Evolutionary conservation across 345 rosid species (phyloP), one percentile per base, ranked within the genome.

Genomic region (Cardamine chenopodiifolia): DNA sequence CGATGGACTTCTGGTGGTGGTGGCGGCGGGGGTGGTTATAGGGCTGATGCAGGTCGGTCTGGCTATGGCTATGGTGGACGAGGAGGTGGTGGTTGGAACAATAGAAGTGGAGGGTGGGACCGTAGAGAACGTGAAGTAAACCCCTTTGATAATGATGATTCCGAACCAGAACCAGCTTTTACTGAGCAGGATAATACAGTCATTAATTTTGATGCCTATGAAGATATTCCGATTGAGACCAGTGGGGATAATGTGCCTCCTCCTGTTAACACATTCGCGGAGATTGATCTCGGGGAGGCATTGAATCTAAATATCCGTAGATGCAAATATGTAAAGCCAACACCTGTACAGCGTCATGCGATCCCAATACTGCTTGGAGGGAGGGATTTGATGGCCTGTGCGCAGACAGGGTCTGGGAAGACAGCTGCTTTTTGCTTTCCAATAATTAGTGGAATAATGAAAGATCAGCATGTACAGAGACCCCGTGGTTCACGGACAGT

Each of bases 341-440:
- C 99, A 8, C 99, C 98, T 7, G 92, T 95, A 34, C 98, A 95
- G 82, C 90, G 99, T 14, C 81, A 95, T 79, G 88, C 98, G 0
- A 95, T 95, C 47, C 99, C 99, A 1, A 95, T 95, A 54, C 82
- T 90, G 52, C 80, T 95, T 63, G 82, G 68, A 1, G 97, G 99
- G 49, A 80, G 99, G 62, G 99, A 95, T 76, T 79, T 95, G 87
- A 95, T 95, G 99, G 99, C 99, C 10, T 95, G 99, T 85, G 99
- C 99, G 26, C 99, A 95, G 85, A 95, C 99, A 68, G 99, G 99
- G 49, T 94, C 98, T 37, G 98, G 98, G 19, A 94, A 94, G 89
- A 94, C 98, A 17, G 98, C 98, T 66, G 98, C 99, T 18, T 95
- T 95, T 75, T 95, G 97, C 73, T 95, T 95, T 68, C 99, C 99